Evolutionary conservation across 805 yeast species (phyloP).

Genomic region (Yamadazyma ubonensis): DNA sequence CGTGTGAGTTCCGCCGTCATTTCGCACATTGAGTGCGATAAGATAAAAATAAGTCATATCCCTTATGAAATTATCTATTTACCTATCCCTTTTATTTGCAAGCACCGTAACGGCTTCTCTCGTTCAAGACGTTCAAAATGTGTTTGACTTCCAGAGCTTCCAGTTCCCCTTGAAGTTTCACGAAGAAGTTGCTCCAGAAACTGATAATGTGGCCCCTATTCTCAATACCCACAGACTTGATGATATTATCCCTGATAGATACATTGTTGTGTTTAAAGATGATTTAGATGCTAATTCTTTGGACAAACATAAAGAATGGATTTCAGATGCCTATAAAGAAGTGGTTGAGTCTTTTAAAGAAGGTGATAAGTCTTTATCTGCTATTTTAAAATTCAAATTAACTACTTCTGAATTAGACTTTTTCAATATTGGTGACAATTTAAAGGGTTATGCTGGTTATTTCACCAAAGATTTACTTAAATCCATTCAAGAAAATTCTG

Average conservation of each 20-base stretch:
- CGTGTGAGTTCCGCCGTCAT: neutral
- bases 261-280: slow-evolving; percentile 79
- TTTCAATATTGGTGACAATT: slow-evolving; percentile 53
- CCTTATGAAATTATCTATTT: slow-evolving; percentile 6
- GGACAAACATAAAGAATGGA: slow-evolving; percentile 62
- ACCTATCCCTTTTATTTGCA: slow-evolving; percentile 1
- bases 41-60: slow-evolving; percentile 2
- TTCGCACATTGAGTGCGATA: slow-evolving; percentile 1
- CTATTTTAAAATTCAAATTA: slow-evolving; percentile 13
- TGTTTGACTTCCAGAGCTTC: slow-evolving; percentile 7
- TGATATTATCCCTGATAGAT: slow-evolving; percentile 61
- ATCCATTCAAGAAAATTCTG: slow-evolving; percentile 13
- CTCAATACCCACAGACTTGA: slow-evolving; percentile 12
- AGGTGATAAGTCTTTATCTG: slow-evolving; percentile 6
- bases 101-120: slow-evolving; percentile 1
- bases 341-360: slow-evolving; percentile 7
- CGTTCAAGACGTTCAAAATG: slow-evolving; percentile 5
- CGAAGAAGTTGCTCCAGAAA: neutral
- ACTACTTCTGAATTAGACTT: slow-evolving; percentile 35
- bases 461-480: slow-evolving; percentile 39
- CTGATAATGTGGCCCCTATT: slow-evolving; percentile 12
- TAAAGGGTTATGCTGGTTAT: slow-evolving; percentile 81
- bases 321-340: slow-evolving; percentile 36
- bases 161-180: slow-evolving; percentile 7
- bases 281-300: slow-evolving; percentile 51